Conservation (phyloP, 306 rosid genomes). For the Luffa aegyptiaca region DNA sequence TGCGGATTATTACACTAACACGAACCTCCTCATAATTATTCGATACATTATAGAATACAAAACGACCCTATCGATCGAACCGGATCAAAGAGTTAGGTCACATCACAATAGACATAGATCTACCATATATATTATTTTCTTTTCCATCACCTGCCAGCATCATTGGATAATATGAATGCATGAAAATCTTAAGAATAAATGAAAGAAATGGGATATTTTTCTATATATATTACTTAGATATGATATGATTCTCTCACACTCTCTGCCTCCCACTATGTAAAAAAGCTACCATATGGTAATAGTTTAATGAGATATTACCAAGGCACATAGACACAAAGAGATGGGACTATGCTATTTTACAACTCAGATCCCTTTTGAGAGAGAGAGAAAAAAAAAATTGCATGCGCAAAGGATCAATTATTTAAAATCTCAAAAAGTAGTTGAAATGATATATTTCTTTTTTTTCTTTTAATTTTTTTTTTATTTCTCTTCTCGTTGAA, state of each 20-base stretch:
- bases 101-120: neutral
- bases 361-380: constrained; percentile 1
- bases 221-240: neutral
- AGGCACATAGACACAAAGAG: constrained; percentile 2
- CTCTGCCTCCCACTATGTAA: constrained; percentile 9
- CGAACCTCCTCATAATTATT: neutral
- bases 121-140: neutral
- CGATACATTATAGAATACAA: neutral
- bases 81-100: neutral
- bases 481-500: too few species aligned
- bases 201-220: neutral
- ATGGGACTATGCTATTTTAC: neutral
- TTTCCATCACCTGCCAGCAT: neutral
- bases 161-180: neutral
- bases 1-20: neutral
- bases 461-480: neutral
- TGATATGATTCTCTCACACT: constrained; percentile 4
- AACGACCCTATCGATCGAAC: neutral
- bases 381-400: neutral
- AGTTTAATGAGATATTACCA: constrained; percentile 7
- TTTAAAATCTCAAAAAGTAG: neutral
- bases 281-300: neutral
- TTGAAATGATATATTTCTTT: neutral
- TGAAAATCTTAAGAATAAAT: neutral
- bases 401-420: constrained; percentile 10